Evolutionary conservation across 2,329 filamentous ascomycete species (phyloP).

Genomic region (Cercospora sojina): DNA sequence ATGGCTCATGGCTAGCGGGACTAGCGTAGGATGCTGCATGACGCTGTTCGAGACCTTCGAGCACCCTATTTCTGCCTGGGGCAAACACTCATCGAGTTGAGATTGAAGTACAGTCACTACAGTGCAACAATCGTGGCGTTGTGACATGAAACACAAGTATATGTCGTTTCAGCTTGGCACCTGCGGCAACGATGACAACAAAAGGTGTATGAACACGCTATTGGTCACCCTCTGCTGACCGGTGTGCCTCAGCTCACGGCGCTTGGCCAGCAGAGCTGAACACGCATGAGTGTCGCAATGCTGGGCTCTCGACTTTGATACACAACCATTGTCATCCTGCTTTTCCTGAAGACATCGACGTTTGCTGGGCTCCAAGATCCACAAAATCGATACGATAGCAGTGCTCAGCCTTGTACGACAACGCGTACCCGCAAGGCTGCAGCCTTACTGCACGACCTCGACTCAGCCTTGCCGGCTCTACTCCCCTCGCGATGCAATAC

Average conservation of each 20-base stretch:
- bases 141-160: background rate
- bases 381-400: background rate
- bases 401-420: background rate
- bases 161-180: background rate
- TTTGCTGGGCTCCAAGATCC: background rate
- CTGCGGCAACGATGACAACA: background rate
- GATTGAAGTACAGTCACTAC: too few species aligned
- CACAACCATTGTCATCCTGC: background rate
- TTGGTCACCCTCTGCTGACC: background rate
- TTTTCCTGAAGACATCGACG: background rate
- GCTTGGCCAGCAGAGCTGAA: background rate
- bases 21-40: background rate
- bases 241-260: background rate
- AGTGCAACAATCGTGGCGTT: background rate
- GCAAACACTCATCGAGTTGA: background rate
- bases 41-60: background rate
- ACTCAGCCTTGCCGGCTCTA: background rate
- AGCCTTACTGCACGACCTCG: background rate
- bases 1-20: background rate
- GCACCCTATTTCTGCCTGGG: background rate
- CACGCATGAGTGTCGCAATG: background rate
- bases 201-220: background rate
- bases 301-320: background rate
- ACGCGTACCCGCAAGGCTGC: too few species aligned
- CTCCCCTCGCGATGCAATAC: background rate